These are phyloP conservation scores for Magnaporthiopsis rhizophila DNA, from an alignment of 2,329 filamentous ascomycete species.

Conservation along the genomic window DNA sequence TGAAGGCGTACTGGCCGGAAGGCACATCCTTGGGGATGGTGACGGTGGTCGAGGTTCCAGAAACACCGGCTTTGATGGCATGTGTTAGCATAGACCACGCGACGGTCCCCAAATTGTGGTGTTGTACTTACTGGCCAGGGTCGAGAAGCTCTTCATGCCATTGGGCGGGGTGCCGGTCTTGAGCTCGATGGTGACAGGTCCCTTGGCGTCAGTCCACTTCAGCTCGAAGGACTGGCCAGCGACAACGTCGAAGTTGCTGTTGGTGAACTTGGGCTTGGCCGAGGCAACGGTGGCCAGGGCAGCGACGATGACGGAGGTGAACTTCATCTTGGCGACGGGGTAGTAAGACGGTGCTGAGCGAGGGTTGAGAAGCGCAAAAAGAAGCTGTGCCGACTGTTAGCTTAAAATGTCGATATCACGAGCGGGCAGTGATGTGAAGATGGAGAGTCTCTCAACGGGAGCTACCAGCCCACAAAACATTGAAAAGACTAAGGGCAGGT, in stretches of 20 bases:
- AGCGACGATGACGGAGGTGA: constrained; percentile 24
- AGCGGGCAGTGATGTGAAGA: neutral
- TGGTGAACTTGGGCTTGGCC: constrained; percentile 23
- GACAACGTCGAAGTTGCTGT: constrained; percentile 21
- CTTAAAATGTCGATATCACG: constrained; percentile 2
- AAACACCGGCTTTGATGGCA: constrained; percentile 22
- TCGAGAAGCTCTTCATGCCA: constrained; percentile 26
- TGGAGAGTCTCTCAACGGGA: neutral
- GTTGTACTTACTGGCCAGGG: constrained; percentile 27
- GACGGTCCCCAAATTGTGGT: neutral
- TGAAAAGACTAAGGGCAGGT: neutral
- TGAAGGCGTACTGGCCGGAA: constrained; percentile 35
- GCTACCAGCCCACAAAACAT: neutral
- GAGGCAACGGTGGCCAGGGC: constrained; percentile 24
- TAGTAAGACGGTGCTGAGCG: constrained; percentile 13
- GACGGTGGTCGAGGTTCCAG: constrained; percentile 30
- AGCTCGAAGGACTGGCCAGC: constrained; percentile 34
- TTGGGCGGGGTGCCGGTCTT: constrained; percentile 25
- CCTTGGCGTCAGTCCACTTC: constrained; percentile 31
- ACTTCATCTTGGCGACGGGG: constrained; percentile 31
- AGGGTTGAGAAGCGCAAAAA: constrained; percentile 1
- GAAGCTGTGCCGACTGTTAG: constrained; percentile 9
- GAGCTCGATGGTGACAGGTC: constrained; percentile 34
- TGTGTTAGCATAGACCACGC: neutral
- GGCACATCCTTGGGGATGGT: constrained; percentile 26